Evolutionary conservation across 2,329 filamentous ascomycete genomes (phyloP).

Genomic region (Sarocladiaceae sp.): DNA sequence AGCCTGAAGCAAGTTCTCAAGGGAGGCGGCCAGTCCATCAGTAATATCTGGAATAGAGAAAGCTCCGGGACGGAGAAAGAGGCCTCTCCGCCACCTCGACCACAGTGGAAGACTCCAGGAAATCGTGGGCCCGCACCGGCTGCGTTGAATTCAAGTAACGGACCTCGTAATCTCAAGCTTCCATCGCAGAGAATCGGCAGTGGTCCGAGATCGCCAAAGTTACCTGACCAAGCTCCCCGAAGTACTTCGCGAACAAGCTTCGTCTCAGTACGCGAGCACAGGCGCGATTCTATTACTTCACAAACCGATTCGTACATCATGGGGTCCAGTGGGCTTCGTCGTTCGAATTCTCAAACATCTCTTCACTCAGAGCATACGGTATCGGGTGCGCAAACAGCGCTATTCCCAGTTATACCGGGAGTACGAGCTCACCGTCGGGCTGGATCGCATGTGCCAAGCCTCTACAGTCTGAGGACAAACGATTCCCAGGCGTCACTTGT

Average conservation of each 20-base stretch:
- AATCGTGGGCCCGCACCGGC: slow-evolving; percentile 10
- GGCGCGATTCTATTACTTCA: slow-evolving; percentile 51
- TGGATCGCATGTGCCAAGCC: slow-evolving; percentile 42
- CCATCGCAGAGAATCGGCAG: background rate
- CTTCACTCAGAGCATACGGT: slow-evolving; percentile 3
- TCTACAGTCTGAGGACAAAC: slow-evolving; percentile 57
- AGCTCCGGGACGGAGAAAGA: slow-evolving; percentile 19
- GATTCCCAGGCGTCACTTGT: slow-evolving; percentile 52
- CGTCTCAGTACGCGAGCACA: slow-evolving; percentile 45
- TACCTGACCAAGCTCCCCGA: slow-evolving; percentile 26
- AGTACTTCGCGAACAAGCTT: slow-evolving; percentile 44
- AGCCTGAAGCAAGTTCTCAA: slow-evolving; percentile 48
- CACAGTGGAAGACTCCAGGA: slow-evolving; percentile 20
- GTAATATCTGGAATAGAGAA: slow-evolving; percentile 48
- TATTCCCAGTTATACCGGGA: background rate
- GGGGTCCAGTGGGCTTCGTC: slow-evolving; percentile 33
- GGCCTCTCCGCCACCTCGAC: slow-evolving; percentile 16
- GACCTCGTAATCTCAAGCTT: slow-evolving; percentile 12
- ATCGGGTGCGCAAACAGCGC: background rate
- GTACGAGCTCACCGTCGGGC: slow-evolving; percentile 17
- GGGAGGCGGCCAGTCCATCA: slow-evolving; percentile 42
- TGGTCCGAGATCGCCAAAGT: background rate
- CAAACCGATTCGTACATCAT: slow-evolving; percentile 53
- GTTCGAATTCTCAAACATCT: background rate
- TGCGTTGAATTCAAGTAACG: background rate